Percentiles rank a stretch among this genome's conserved stretches.
phyloP scores from a whole-genome alignment of 1,284 basidiomycete species.

The Nidula niveotomentosa region DNA sequence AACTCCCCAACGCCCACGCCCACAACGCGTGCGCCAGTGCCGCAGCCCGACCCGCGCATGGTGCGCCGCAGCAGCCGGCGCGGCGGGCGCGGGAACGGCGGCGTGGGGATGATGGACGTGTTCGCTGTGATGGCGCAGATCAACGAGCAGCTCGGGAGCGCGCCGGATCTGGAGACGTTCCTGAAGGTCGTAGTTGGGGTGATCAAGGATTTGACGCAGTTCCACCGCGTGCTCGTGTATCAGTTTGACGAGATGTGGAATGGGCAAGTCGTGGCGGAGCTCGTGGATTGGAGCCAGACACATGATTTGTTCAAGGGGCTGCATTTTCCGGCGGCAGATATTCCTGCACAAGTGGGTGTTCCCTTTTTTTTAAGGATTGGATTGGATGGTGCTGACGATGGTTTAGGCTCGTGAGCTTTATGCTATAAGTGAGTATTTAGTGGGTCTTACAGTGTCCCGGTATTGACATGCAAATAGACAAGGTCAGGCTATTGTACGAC shows the following conservation, averaged over 20 bases:
- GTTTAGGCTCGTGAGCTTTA: slow-evolving; percentile 42
- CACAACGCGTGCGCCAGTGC: slow-evolving; percentile 4
- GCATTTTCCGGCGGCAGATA: slow-evolving; percentile 66
- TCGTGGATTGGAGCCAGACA: slow-evolving; percentile 82
- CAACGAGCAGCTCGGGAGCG: slow-evolving; percentile 80
- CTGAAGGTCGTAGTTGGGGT: slow-evolving; percentile 81
- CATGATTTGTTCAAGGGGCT: slow-evolving; percentile 79
- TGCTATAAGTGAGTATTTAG: slow-evolving; percentile 36
- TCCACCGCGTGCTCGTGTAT: slow-evolving; percentile 88
- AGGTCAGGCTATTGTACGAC: slow-evolving; percentile 83
- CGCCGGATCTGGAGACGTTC: slow-evolving; percentile 71
- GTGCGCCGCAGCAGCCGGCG: slow-evolving; percentile 15
- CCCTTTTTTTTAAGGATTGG: no score
- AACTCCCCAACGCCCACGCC: slow-evolving; percentile 1
- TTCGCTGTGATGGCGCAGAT: slow-evolving; percentile 83
- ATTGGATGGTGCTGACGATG: slow-evolving; percentile 1
- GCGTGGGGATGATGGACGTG: slow-evolving; percentile 76
- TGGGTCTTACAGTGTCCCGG: background rate
- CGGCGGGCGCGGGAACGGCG: slow-evolving; percentile 15
- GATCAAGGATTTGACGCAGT: slow-evolving; percentile 82
- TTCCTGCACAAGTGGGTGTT: slow-evolving; percentile 51
- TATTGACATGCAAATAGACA: slow-evolving; percentile 50
- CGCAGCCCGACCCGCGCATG: background rate
- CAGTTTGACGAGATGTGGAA: slow-evolving; percentile 79
- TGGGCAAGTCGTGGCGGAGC: slow-evolving; percentile 80